Evolutionary conservation across 306 rosid species (phyloP), one percentile per base, ranked within the genome.

Genomic region (Lathyrus tuberosus): DNA sequence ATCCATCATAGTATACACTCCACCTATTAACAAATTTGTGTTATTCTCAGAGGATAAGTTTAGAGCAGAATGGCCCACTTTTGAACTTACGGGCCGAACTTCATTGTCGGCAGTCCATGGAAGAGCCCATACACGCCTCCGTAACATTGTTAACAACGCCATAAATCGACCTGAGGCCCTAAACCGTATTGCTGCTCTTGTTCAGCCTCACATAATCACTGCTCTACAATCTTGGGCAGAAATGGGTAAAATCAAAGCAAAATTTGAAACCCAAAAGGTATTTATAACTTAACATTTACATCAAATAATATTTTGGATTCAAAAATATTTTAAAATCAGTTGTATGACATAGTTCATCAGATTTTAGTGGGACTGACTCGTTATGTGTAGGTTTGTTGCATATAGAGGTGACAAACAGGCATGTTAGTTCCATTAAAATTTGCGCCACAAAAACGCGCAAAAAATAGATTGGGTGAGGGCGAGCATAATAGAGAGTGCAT

Each of bases 231-330:
- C 64, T 3, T 69, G 74, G 74, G 53, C 65, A 1, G 11, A 54
- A 54, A 53, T 53, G 52, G 74, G 65, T n/a, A n/a, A 22, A 13
- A 14, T 69, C 4, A 54, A 38, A 14, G 41, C 42, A n/a, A 37
- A 10, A 4, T 22, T 22, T 69, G 65, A 69, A 53, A 40, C 53
- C 24, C n/a, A 56, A 2, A 69, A 69, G 74, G 74, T 68, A 49
- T 17, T 14, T 22, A n/a, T n/a, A n/a, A n/a, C n/a, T n/a, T n/a
- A n/a, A n/a, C n/a, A n/a, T n/a, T n/a, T n/a, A n/a, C n/a, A n/a
- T n/a, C n/a, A n/a, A n/a, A n/a, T n/a, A n/a, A n/a, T n/a, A n/a
- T n/a, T n/a, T n/a, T n/a, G n/a, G n/a, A n/a, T n/a, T n/a, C n/a
- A n/a, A n/a, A n/a, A n/a, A n/a, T n/a, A n/a, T n/a, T n/a, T n/a